Evolutionary conservation across 192 early-diverging fungal genomes (phyloP), one percentile per base, ranked within the genome.

Genomic region (Mortierella claussenii): DNA sequence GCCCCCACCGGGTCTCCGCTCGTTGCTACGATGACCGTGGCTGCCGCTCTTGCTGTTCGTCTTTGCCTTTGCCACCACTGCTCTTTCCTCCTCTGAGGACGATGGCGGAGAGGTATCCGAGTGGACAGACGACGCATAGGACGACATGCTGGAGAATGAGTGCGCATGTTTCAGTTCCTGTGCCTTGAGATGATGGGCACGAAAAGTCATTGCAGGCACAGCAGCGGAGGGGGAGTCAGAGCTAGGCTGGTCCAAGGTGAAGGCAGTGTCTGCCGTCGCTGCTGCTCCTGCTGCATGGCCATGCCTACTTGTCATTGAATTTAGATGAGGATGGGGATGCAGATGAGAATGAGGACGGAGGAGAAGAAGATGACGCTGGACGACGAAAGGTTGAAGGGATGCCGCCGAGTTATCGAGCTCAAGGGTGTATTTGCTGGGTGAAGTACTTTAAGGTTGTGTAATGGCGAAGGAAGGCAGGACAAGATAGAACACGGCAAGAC

Each of bases 81-180:
- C 20, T 26, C 40, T 54, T 30, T 56, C 47, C 13, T 71, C 52
- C 11, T 62, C 68, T 45, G 55, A 43, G 12, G 68, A 70, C 30
- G 59, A 54, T 15, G 67, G 10, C 4, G 47, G 59, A 20, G 30
- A 37, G 27, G 44, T 45, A 27, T 68, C 60, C 9, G 60, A 49
- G 23, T 62, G 34, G 40, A 62, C 20, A 17, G 80, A 79, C 17
- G 80, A 81, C 4, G 80, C 80, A 49, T 81, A 81, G 12, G 80
- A 81, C 44, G 74, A 78, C 42, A 81, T 60, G 18, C 74, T 79
- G 4, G 80, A 79, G 57, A 60, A 68, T 2, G 80, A 81, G 23
- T 64, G 27, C n/a, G 68, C 44, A 42, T 71, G 80, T 28, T 81
- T 81, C 36, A 78, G 54, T 31, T 68, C 64, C 6, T 73, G 71